Conservation (phyloP, 352 stramenopile genomes). For the Phytophthora sansomeana region DNA sequence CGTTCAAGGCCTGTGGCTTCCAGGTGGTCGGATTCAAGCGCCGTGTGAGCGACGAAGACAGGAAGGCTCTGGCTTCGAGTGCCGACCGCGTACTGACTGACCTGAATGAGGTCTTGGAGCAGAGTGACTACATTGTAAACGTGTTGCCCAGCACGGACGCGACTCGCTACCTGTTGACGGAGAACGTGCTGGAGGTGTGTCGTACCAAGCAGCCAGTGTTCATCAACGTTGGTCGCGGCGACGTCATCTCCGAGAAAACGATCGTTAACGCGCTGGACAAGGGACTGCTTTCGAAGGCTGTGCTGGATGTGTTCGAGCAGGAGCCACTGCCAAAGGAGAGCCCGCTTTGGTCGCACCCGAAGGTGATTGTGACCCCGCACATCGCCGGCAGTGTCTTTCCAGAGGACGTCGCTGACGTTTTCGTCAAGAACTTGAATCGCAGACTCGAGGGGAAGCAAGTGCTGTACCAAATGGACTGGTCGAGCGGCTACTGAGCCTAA, state of each 20-base stretch:
- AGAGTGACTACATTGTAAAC: constrained; percentile 85
- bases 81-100: constrained; percentile 55
- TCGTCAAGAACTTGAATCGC: constrained; percentile 63
- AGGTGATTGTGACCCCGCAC: constrained; percentile 85
- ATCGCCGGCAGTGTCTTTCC: constrained; percentile 79
- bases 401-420: constrained; percentile 80
- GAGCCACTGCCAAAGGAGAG: constrained; percentile 57
- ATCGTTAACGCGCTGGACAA: constrained; percentile 76
- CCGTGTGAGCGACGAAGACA: constrained; percentile 36
- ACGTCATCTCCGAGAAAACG: constrained; percentile 71
- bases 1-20: constrained; percentile 64
- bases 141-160: constrained; percentile 80
- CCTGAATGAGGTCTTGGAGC: constrained; percentile 50
- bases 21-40: constrained; percentile 75
- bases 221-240: constrained; percentile 90
- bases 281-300: constrained; percentile 60
- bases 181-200: constrained; percentile 54
- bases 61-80: constrained; percentile 26
- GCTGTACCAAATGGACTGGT: constrained; percentile 60
- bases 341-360: constrained; percentile 66
- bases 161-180: constrained; percentile 75
- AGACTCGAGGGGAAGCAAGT: constrained; percentile 45
- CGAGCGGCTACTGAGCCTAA: constrained; percentile 47
- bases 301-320: constrained; percentile 67
- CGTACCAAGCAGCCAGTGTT: constrained; percentile 70